Evolutionary conservation across 129 eudicot genomes (phyloP).

Genomic region (Helichrysum umbraculigerum): DNA sequence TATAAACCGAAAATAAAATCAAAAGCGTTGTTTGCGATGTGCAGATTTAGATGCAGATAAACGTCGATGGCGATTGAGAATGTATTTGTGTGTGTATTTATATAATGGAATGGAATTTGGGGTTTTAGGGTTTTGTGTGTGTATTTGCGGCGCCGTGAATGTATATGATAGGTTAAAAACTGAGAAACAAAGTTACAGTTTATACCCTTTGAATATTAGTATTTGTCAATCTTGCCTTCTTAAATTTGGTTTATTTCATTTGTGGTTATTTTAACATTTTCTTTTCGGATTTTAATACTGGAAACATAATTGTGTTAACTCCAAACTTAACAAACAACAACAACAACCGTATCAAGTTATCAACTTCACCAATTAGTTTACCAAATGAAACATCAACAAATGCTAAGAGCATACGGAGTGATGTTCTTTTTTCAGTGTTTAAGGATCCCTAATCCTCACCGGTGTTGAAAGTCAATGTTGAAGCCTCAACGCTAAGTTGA

Average conservation of each 20-base stretch:
- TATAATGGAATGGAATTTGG: slow-evolving; percentile 19
- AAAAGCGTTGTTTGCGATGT: not conserved
- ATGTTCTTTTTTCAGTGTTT: too few species aligned
- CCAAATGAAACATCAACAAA: too few species aligned
- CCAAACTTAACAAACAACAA: too few species aligned
- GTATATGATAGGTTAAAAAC: slow-evolving; percentile 8
- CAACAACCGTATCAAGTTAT: too few species aligned
- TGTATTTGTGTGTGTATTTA: slow-evolving; percentile 17
- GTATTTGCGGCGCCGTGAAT: slow-evolving; percentile 22
- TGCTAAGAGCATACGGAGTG: too few species aligned
- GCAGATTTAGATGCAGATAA: not conserved
- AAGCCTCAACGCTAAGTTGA: too few species aligned
- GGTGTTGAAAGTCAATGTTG: too few species aligned
- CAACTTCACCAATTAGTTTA: too few species aligned
- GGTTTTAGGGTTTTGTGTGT: slow-evolving; percentile 30
- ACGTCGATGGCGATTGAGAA: not conserved
- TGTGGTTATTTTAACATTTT: not conserved
- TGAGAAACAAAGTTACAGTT: not conserved
- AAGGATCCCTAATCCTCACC: too few species aligned
- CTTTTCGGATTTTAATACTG: too few species aligned
- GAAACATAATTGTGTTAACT: too few species aligned
- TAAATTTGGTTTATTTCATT: not conserved
- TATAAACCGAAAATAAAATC: not conserved
- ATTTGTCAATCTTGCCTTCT: not conserved
- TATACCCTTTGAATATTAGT: not conserved